Percentiles rank a stretch among this genome's conserved stretches.
Conservation (phyloP, 1,284 basidiomycete species). For the Leucoagaricus sp. region DNA sequence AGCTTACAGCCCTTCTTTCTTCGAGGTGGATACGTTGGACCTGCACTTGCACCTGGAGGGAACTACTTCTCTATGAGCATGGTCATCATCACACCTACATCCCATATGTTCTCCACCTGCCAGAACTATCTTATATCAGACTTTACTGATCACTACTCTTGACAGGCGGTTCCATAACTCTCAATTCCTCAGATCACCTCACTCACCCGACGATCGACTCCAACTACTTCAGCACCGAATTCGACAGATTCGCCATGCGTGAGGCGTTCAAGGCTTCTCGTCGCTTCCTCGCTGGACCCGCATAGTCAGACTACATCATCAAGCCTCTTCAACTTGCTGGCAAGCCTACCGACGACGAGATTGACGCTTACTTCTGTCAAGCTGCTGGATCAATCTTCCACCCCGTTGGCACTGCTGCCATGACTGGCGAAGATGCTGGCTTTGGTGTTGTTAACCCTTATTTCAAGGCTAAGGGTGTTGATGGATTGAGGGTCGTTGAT, state of each 20-base stretch:
- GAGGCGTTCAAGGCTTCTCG: slow-evolving; percentile 25
- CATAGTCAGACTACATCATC: slow-evolving; percentile 31
- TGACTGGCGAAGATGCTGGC: slow-evolving; percentile 27
- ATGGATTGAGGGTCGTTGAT: slow-evolving; percentile 46
- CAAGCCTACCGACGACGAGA: slow-evolving; percentile 35
- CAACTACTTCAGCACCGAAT: slow-evolving; percentile 28
- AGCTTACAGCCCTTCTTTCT: background rate
- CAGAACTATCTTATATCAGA: too few relatives aligned
- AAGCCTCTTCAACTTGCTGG: slow-evolving; percentile 24
- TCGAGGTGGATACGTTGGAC: slow-evolving; percentile 3
- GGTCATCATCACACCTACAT: slow-evolving; percentile 28
- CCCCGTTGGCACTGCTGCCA: slow-evolving; percentile 36
- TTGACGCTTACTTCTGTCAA: slow-evolving; percentile 36
- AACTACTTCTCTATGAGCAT: slow-evolving; percentile 28
- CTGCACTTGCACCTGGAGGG: slow-evolving; percentile 18
- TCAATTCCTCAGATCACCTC: slow-evolving; percentile 34
- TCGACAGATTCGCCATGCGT: slow-evolving; percentile 25
- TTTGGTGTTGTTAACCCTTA: slow-evolving; percentile 29
- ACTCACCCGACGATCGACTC: slow-evolving; percentile 38
- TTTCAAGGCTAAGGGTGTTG: slow-evolving; percentile 47
- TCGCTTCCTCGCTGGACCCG: slow-evolving; percentile 28
- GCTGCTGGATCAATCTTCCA: slow-evolving; percentile 41
- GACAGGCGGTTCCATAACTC: slow-evolving; percentile 29
- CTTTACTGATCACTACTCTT: background rate
- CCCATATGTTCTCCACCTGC: too few relatives aligned